Evolutionary conservation across 129 eudicot genomes (phyloP).

Genomic region (Saposhnikovia divaricata): DNA sequence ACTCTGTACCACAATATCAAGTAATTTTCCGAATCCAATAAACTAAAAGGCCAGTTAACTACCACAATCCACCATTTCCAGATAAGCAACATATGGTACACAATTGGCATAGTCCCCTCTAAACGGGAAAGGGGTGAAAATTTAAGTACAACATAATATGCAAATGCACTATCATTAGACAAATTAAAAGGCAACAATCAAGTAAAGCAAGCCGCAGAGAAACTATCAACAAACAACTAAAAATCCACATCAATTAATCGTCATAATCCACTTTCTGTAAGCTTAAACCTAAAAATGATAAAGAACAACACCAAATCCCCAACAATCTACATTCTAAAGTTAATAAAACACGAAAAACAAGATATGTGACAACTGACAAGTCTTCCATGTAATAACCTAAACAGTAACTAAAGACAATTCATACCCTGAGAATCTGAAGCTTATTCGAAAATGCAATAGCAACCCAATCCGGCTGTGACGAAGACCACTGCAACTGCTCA

Average conservation of each 20-base stretch:
- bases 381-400: not conserved
- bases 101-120: not conserved
- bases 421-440: constrained; percentile 31
- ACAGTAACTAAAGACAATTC: not conserved
- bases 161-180: not conserved
- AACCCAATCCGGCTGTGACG: constrained; percentile 27
- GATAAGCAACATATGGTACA: not conserved
- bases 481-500: constrained; percentile 28
- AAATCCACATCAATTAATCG: not conserved
- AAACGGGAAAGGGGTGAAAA: not conserved
- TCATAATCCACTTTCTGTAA: not conserved
- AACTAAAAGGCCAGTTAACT: not conserved
- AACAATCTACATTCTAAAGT: not conserved
- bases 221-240: not conserved
- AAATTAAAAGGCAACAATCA: not conserved
- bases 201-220: not conserved
- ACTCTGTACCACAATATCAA: not conserved
- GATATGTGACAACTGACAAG: not conserved
- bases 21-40: not conserved
- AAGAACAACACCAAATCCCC: not conserved
- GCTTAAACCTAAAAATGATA: not conserved
- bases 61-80: not conserved
- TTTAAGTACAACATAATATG: not conserved
- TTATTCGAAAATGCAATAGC: constrained; percentile 24
- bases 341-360: not conserved